Evolutionary conservation across 345 rosid species (phyloP), one percentile per base, ranked within the genome.

Genomic region (Microcos paniculata): DNA sequence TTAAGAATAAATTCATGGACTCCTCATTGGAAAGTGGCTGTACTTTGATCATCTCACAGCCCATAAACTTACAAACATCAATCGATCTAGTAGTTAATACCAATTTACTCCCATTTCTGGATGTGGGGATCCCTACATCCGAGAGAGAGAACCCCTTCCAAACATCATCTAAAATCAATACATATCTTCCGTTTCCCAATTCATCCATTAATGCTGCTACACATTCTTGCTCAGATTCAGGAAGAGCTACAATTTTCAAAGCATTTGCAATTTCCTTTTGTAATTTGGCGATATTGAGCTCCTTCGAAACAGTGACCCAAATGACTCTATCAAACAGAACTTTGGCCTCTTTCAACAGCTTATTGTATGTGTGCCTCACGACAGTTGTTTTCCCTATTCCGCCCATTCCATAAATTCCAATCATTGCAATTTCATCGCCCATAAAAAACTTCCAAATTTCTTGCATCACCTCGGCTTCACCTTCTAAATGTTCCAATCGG

Each of bases 151-250:
- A 19, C 12, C 10, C 18, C 30, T 74, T 31, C 77, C 77, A 62
- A 23, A 73, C 21, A 62, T 62, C 77, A 73, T 73, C 74, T 0
- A 69, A 23, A 7, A 76, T 69, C 12, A 66, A 4, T 38, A 74
- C 59, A 62, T 4, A 62, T 30, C 49, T 24, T 65, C 43, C 7
- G 16, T 38, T 1, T 35, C 16, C 28, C 26, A 62, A 38, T n/a
- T 62, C 21, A 10, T 35, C 46, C 68, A 10, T 31, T 38, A 62
- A 62, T 10, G 3, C 68, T 18, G 68, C 68, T 35, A 4, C 48
- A 18, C 68, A 46, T 11, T 62, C 26, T 35, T 62, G 68, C n/a
- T 62, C 28, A 62, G 13, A 3, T 62, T 38, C 15, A 2, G 68
- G 48, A 38, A 62, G 21, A 62, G n/a, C 7, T 35, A 8, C 68